Base-by-base conservation (phyloP, 1,284 basidiomycete species). In the Leccinum griseonigrum region DNA sequence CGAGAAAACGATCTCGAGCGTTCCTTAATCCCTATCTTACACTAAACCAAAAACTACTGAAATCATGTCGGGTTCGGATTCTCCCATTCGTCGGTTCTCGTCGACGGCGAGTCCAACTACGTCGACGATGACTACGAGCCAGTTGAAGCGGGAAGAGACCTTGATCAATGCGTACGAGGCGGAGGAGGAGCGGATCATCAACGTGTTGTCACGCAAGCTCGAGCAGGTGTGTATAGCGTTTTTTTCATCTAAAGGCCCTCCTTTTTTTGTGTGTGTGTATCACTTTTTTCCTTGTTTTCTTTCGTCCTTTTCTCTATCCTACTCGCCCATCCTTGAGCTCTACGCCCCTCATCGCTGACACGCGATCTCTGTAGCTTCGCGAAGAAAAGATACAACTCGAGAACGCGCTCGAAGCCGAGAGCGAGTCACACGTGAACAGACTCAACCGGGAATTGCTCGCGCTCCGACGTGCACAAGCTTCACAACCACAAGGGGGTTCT, bases 151-250 rank as follows among this genome's bases (percentile, higher is more conserved):
- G 31, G 84, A 87, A 67, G 90, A 92, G 70, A 86, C 84, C 59
- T 80, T 93, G 69, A 92, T 93, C 69, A 91, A 92, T 74, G 88
- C 88, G 14, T 92, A 91, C 71, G 91, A 94, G 68, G 92, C 91
- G 5, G 91, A 94, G 75, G 91, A 94, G 74, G 91, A 94, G 71
- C 84, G 91, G 51, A 91, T 94, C 61, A 90, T 91, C 63, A 92
- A 92, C 67, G 80, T 89, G 10, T 77, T 92, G 62, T 92, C 87
- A 46, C 80, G 88, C 65, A 92, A 91, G 71, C 78, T 92, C 60
- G 91, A 92, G 77, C 82, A 88, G 85, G 91, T 90, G 59, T 60
- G 60, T 60, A 7, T 2, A 14, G 48, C 10, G 9, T 10, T 8
- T 18, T 5, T 7, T 18, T 14, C 14, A 8, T 9, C 22, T 26